Base-by-base conservation (phyloP, 306 rosid genomes). In the Vigna radiata region DNA sequence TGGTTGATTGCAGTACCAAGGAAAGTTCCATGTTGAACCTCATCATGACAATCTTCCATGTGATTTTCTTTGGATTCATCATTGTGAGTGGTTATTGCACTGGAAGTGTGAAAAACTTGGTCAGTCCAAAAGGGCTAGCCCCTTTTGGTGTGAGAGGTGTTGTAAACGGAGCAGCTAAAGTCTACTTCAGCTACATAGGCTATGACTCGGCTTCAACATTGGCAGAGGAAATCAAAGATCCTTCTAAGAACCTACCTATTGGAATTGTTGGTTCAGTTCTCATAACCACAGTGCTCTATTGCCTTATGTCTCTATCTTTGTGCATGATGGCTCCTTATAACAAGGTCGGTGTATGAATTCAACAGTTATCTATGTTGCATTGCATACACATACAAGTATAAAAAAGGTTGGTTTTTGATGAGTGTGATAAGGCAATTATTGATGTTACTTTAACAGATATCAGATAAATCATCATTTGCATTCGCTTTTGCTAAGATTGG, bases 221-320 rank as follows among this genome's bases (percentile, higher is more conserved):
- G 89, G 98, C 98, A 13, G 98, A 94, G 77, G 98, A 94, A 80
- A 88, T 89, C 43, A 89, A 86, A 74, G 87, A 85, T 65, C 98
- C 97, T 76, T 83, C 80, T 2, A 89, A 68, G 75, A 88, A 85
- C 69, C 88, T 94, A 16, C 98, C 98, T 2, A 66, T 91, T 68
- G 97, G 98, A 77, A 92, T 94, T 55, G 78, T 90, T 47, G 98
- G 98, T 41, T 91, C 98, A n/a, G 98, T 94, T 79, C 86, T 91
- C 49, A 87, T 94, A 75, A 89, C 94, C 83, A 87, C 98, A 13
- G 11, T 81, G 69, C 88, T 94, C 33, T 94, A 94, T 61, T 94
- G 98, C 89, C 89, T 94, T 23, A 90, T 90, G 96, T 90, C 96
- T 56, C 79, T 92, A 31, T 89, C 96, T 78, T 81, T 94, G 82